phyloP scores from a whole-genome alignment of 352 stramenopile genomes.

The Phytopythium mirpurense region DNA sequence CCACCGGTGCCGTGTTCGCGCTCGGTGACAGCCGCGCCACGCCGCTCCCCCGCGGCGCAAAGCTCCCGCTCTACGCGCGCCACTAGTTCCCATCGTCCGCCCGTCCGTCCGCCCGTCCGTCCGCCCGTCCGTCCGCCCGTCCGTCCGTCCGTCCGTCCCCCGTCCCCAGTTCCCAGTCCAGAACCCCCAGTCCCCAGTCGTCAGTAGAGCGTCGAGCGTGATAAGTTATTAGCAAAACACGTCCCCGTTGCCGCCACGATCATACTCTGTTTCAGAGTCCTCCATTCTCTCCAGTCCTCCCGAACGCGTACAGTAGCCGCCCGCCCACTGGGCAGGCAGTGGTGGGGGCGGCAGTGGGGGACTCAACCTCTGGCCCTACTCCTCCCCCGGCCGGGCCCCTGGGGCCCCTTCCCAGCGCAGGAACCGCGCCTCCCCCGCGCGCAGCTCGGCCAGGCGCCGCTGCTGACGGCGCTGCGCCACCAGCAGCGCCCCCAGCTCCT shows the following conservation, averaged over 20 bases:
- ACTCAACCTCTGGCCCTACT: too few species aligned
- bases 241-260: too few species aligned
- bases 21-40: conserved; percentile 9
- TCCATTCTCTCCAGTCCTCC: background rate
- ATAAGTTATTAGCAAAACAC: conserved; percentile 1
- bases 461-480: conserved; percentile 34
- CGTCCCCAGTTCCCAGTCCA: background rate
- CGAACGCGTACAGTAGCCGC: too few species aligned
- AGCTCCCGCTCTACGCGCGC: conserved; percentile 4
- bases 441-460: conserved; percentile 30
- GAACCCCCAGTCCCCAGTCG: background rate
- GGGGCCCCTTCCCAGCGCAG: conserved; percentile 32
- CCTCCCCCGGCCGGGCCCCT: too few species aligned
- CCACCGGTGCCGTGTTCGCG: conserved; percentile 10
- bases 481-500: conserved; percentile 36
- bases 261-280: too few species aligned
- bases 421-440: conserved; percentile 40
- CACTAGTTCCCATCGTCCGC: conserved; percentile 16
- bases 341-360: too few species aligned
- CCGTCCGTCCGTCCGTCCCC: background rate
- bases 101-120: conserved; percentile 23
- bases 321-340: too few species aligned
- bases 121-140: background rate
- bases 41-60: conserved; percentile 11
- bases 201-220: background rate